phyloP scores from a whole-genome alignment of 495 filamentous ascomycete species.

The Penicillium malachiteum region DNA sequence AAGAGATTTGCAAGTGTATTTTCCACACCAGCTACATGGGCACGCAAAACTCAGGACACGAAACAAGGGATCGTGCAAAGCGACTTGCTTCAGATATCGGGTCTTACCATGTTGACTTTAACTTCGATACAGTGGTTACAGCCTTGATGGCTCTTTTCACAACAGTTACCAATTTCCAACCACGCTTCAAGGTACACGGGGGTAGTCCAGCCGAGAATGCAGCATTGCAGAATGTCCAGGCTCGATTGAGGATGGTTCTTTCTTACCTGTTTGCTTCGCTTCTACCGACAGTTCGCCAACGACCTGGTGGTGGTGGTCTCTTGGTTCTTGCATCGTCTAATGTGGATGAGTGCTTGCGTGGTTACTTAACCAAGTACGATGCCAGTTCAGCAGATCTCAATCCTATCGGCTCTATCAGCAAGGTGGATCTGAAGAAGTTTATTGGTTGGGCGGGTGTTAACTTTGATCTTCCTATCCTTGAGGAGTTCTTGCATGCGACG shows the following conservation, averaged over 20 bases:
- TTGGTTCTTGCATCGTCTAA: slow-evolving; percentile 66
- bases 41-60: slow-evolving; percentile 65
- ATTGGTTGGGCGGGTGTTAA: slow-evolving; percentile 61
- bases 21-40: slow-evolving; percentile 85
- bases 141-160: slow-evolving; percentile 56
- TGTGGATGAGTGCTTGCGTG: slow-evolving; percentile 56
- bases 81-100: slow-evolving; percentile 69
- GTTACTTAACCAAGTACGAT: slow-evolving; percentile 76
- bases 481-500: slow-evolving; percentile 69
- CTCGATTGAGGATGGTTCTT: slow-evolving; percentile 74
- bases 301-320: slow-evolving; percentile 54
- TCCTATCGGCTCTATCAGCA: slow-evolving; percentile 71
- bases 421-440: slow-evolving; percentile 76
- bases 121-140: slow-evolving; percentile 68
- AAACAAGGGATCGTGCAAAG: slow-evolving; percentile 71
- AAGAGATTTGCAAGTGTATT: slow-evolving; percentile 63
- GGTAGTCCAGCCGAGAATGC: slow-evolving; percentile 61
- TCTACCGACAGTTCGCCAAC: slow-evolving; percentile 55
- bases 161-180: slow-evolving; percentile 53
- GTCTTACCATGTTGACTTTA: slow-evolving; percentile 68
- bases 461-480: slow-evolving; percentile 71
- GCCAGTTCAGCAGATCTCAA: slow-evolving; percentile 61
- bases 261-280: slow-evolving; percentile 74
- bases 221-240: slow-evolving; percentile 81
- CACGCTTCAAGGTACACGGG: slow-evolving; percentile 68